These are phyloP conservation scores for Zea mays DNA, from an alignment of 176 grass and related monocot genomes.

Conservation along the genomic window Zm-B73-REFERENCE-NAM-5.0 NC_050099.1:246038001-246038500, in stretches of 20 bases:
- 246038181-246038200: neutral
- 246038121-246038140: neutral
- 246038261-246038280: neutral
- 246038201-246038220: neutral
- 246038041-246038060: neutral
- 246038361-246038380: neutral
- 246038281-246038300: neutral
- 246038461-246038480: neutral
- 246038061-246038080: neutral
- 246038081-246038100: neutral
- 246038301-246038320: constrained; percentile 43
- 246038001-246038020: neutral
- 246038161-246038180: constrained; percentile 41
- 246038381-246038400: constrained; percentile 16
- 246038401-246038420: constrained; percentile 46
- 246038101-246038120: neutral
- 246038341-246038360: neutral
- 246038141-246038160: neutral
- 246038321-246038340: constrained; percentile 35
- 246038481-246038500: neutral
- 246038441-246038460: neutral
- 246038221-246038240: neutral
- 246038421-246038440: constrained; percentile 30
- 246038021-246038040: neutral
- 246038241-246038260: neutral